Evolutionary conservation across 2,329 filamentous ascomycete species (phyloP), one percentile per base, ranked within the genome.

Genomic region (Xylaria sp.): DNA sequence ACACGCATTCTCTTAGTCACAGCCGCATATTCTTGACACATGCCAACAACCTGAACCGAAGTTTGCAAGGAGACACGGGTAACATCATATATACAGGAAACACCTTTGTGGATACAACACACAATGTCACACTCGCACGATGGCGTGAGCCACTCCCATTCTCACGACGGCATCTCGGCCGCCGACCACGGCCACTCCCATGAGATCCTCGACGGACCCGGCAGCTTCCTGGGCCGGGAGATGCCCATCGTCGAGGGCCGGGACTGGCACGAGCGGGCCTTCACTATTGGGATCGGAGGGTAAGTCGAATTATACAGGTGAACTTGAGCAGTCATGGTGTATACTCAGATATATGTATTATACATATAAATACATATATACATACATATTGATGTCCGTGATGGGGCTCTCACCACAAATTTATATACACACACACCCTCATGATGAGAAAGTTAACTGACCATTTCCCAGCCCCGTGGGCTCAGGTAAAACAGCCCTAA

Each of bases 251-350:
- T 94, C 72, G 92, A 97, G 74, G 94, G 94, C 11, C 88, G 95
- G 63, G 87, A 94, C 78, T 99, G 94, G 93, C 87, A 87, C 33
- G 93, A 97, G 72, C 87, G 96, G 66, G 94, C 94, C 15, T 99
- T 97, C 77, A 98, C 96, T 4, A 87, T 99, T 76, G 96, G 96
- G n/a, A 98, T 98, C 82, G 96, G 96, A 83, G 96, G 96, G 94
- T 97, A 86, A 74, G 88, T 65, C 4, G 4, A 38, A 38, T 33
- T 6, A 33, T 33, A 33, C 10, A 33, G 7, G 33, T 33, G 33
- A 33, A 23, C 23, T 23, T 23, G 23, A 23, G 23, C 23, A 23
- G 23, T 23, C 23, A 23, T 23, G 23, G 23, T 23, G 23, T 23
- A 23, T 28, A 31, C n/a, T 26, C 36, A 63, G 3, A 42, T 48